These are phyloP conservation scores for Nakazawaea ernobii DNA, from an alignment of 805 yeast genomes.

Conservation along the genomic window DNA sequence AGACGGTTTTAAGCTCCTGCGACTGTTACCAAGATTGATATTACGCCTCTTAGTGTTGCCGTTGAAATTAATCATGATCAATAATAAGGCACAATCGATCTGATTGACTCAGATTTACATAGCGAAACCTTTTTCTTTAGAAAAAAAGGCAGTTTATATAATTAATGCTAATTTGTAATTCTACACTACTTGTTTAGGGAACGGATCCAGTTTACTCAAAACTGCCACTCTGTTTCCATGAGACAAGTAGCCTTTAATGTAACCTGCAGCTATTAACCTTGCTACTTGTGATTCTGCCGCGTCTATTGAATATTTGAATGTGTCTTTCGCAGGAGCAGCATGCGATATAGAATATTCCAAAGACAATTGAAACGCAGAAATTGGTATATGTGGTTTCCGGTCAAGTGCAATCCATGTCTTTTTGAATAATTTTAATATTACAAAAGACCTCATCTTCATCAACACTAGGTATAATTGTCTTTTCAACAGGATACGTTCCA, in stretches of 20 bases:
- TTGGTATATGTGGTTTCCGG: slow-evolving; percentile 24
- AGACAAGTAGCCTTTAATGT: slow-evolving; percentile 75
- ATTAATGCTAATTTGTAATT: background rate
- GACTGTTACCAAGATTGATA: slow-evolving; percentile 57
- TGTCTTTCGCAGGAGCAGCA: slow-evolving; percentile 12
- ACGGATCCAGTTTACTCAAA: slow-evolving; percentile 67
- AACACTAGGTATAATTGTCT: slow-evolving; percentile 57
- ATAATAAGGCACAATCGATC: background rate
- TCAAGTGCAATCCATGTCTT: slow-evolving; percentile 25
- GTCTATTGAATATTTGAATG: slow-evolving; percentile 29
- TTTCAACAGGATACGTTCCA: slow-evolving; percentile 46
- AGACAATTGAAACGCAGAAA: slow-evolving; percentile 38
- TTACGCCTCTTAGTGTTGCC: slow-evolving; percentile 26
- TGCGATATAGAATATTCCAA: slow-evolving; percentile 28
- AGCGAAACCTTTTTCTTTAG: background rate
- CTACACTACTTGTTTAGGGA: slow-evolving; percentile 38
- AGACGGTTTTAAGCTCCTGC: slow-evolving; percentile 23
- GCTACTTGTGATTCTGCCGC: slow-evolving; percentile 69
- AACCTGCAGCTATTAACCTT: slow-evolving; percentile 51
- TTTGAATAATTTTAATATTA: slow-evolving; percentile 46
- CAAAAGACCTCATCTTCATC: slow-evolving; percentile 44
- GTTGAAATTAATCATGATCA: slow-evolving; percentile 21
- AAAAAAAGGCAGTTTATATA: background rate
- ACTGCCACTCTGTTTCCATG: slow-evolving; percentile 72
- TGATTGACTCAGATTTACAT: background rate